These are phyloP conservation scores for Pisolithus marmoratus DNA, from an alignment of 768 basidiomycete genomes.

Conservation along the genomic window DNA sequence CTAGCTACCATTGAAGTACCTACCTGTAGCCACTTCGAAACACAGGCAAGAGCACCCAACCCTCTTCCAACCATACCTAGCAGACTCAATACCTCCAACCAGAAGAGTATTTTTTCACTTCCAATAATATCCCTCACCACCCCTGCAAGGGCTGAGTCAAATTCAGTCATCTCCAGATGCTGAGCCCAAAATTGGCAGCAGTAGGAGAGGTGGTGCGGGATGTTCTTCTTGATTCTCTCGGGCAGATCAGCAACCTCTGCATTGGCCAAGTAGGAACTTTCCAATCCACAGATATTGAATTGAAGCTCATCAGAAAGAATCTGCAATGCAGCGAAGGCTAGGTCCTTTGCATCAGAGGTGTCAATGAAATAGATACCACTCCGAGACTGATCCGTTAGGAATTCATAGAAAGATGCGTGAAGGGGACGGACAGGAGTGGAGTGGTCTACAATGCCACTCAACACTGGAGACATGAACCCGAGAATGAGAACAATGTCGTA, in stretches of 20 bases:
- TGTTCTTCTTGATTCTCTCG: slow-evolving; percentile 14
- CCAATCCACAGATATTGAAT: slow-evolving; percentile 36
- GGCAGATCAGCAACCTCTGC: too few relatives aligned
- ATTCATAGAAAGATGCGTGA: background rate
- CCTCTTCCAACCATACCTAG: background rate
- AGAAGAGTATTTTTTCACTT: slow-evolving; percentile 26
- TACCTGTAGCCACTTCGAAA: background rate
- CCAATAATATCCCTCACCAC: too few relatives aligned
- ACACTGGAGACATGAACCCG: background rate
- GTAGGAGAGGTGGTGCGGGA: slow-evolving; percentile 29
- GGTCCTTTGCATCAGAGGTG: too few relatives aligned
- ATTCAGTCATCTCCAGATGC: slow-evolving; percentile 17
- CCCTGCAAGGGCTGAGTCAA: slow-evolving; percentile 10
- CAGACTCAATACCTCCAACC: slow-evolving; percentile 33
- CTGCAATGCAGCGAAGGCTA: too few relatives aligned
- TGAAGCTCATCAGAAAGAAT: slow-evolving; percentile 28
- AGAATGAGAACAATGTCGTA: background rate
- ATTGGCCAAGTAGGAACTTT: slow-evolving; percentile 30
- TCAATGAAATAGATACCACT: background rate
- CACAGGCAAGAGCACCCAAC: background rate
- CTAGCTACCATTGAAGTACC: background rate
- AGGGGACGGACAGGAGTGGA: background rate
- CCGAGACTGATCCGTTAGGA: background rate
- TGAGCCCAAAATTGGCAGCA: slow-evolving; percentile 33
- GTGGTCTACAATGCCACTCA: background rate